Conservation (phyloP, 2,329 filamentous ascomycete species). For the Pseudomassariella vexata region DNA sequence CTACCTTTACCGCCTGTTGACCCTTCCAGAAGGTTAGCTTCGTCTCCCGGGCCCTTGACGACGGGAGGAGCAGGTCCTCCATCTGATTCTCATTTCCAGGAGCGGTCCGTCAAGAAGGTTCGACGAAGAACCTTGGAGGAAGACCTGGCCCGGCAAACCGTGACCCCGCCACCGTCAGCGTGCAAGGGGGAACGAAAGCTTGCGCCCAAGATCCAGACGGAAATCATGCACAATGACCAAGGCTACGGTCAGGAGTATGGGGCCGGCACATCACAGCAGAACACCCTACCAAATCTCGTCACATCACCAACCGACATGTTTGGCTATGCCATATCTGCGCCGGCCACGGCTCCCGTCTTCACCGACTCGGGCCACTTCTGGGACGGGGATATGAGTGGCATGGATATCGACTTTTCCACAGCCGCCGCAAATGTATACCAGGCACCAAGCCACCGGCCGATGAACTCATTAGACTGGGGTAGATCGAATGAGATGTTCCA, state of each 20-base stretch:
- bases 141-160: slow-evolving; percentile 42
- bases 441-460: slow-evolving; percentile 35
- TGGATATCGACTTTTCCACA: slow-evolving; percentile 54
- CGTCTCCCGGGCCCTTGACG: slow-evolving; percentile 45
- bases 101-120: slow-evolving; percentile 37
- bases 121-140: slow-evolving; percentile 36
- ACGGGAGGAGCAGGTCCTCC: slow-evolving; percentile 19
- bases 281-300: slow-evolving; percentile 40
- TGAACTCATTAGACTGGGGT: slow-evolving; percentile 53
- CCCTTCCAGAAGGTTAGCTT: slow-evolving; percentile 50
- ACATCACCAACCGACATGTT: slow-evolving; percentile 50
- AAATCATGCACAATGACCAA: slow-evolving; percentile 54
- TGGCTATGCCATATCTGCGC: slow-evolving; percentile 54
- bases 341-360: slow-evolving; percentile 41
- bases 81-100: too few species aligned
- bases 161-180: slow-evolving; percentile 54
- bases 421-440: slow-evolving; percentile 39
- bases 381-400: slow-evolving; percentile 50
- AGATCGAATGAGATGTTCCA: slow-evolving; percentile 50
- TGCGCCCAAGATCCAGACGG: slow-evolving; percentile 38
- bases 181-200: slow-evolving; percentile 51
- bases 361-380: slow-evolving; percentile 43
- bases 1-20: slow-evolving; percentile 54
- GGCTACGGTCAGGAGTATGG: slow-evolving; percentile 47
- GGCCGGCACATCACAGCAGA: slow-evolving; percentile 40